Base-by-base conservation (phyloP, 2,329 filamentous ascomycete species). In the Aureobasidium musti region DNA sequence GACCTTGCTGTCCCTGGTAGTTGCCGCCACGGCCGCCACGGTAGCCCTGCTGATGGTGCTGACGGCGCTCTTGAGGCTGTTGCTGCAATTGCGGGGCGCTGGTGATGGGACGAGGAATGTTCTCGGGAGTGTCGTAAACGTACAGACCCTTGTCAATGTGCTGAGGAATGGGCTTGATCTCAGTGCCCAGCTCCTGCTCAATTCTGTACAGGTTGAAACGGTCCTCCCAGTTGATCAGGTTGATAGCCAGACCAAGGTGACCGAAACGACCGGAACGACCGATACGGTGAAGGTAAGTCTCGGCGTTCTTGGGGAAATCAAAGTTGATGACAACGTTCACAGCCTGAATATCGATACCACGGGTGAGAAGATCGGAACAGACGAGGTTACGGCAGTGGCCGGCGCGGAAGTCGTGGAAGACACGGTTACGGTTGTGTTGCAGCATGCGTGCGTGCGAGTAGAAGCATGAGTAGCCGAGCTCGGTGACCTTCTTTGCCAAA, bases 241-340 rank as follows among this genome's bases (percentile, higher is more conserved):
- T 99, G 77, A 99, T 99, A 70, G 96, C 96, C 72, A 99, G 83
- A 85, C 95, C 95, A 75, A 98, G 85, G 80, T 99, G 95, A 71
- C 95, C 95, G 77, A 97, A 99, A 71, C 95, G 91, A 72, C 95
- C 95, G 61, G 95, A 99, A 76, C 95, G 91, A 83, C 95, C 95
- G 77, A 99, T 99, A 72, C 95, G 92, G 81, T 99, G 95, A 67
- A 99, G 88, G 77, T 99, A 99, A 0, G 95, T 99, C 81, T 99
- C 95, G 19, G 95, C 96, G 74, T 99, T 99, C 83, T 99, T 99
- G 65, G 95, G 95, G 78, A 99, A 99, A 76, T 99, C 95, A 75
- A 99, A 99, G 82, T 99, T 99, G 86, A 99, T 99, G 77, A 99
- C 95, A 65, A 99, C 95, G 74, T 99, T 99, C 75, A 99, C 95